Percentiles rank a stretch among this genome's conserved stretches.
phyloP scores from a whole-genome alignment of 2,329 filamentous ascomycete species.

The Triangularia setosa region DNA sequence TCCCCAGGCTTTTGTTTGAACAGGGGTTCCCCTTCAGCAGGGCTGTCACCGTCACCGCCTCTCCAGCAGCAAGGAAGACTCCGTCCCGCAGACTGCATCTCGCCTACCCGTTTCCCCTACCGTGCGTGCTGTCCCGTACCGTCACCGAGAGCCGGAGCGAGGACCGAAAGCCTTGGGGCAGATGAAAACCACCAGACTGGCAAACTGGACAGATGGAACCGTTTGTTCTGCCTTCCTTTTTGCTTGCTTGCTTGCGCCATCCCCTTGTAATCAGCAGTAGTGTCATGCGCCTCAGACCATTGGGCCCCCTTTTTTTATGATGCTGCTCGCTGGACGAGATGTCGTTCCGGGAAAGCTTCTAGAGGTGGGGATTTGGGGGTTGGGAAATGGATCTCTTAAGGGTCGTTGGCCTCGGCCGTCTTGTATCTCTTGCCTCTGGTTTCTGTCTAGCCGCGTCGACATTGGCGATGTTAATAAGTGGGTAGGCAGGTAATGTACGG shows the following conservation, averaged over 20 bases:
- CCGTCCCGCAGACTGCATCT: neutral
- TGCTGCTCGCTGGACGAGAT: neutral
- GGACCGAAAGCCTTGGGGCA: neutral
- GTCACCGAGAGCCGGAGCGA: neutral
- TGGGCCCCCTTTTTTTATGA: conserved; percentile 1
- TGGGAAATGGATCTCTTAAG: conserved; percentile 2
- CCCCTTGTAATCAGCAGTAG: conserved; percentile 1
- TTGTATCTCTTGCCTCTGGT: neutral
- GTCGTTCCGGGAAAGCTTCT: neutral
- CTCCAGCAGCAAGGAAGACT: neutral
- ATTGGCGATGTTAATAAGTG: no score
- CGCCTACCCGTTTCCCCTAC: neutral
- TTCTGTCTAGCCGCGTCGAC: neutral
- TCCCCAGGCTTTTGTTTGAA: neutral
- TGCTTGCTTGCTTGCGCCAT: neutral
- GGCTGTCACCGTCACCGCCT: neutral
- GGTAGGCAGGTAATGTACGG: no score
- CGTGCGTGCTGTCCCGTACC: neutral
- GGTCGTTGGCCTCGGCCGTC: neutral
- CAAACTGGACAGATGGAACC: neutral
- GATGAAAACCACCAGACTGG: neutral
- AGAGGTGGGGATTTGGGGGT: neutral
- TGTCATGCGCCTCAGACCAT: conserved; percentile 3
- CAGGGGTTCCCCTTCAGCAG: neutral
- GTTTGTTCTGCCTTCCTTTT: neutral